phyloP scores from a whole-genome alignment of 768 basidiomycete genomes.

The Macrolepiota fuliginosa region DNA sequence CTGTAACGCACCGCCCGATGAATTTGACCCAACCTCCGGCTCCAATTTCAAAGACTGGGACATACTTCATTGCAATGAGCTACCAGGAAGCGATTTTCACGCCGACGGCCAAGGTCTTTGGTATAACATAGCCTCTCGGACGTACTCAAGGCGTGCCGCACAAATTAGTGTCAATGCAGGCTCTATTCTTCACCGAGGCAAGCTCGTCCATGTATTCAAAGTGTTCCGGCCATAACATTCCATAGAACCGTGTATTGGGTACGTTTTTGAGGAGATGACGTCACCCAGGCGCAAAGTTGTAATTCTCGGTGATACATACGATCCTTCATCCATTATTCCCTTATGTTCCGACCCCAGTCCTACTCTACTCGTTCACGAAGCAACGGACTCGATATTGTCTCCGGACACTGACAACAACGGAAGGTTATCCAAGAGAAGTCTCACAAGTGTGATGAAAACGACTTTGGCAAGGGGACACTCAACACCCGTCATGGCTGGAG shows the following conservation, averaged over 20 bases:
- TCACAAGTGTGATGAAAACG: conserved; percentile 41
- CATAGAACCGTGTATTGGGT: conserved; percentile 77
- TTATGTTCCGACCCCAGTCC: conserved; percentile 48
- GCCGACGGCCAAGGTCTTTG: conserved; percentile 62
- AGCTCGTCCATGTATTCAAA: conserved; percentile 17
- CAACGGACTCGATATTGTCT: conserved; percentile 74
- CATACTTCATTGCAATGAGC: conserved; percentile 62
- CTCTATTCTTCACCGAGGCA: conserved; percentile 75
- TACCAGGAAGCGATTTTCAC: conserved; percentile 56
- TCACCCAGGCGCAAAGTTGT: conserved; percentile 59
- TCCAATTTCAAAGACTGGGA: conserved; percentile 25
- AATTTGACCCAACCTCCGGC: conserved; percentile 9
- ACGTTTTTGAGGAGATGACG: conserved; percentile 61
- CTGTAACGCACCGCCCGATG: conserved; percentile 33
- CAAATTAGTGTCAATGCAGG: conserved; percentile 67
- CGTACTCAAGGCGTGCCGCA: conserved; percentile 32
- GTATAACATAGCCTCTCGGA: conserved; percentile 45
- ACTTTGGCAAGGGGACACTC: conserved; percentile 74
- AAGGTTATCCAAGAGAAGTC: conserved; percentile 38
- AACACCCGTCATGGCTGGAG: conserved; percentile 74
- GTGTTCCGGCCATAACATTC: neutral
- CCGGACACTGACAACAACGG: conserved; percentile 42
- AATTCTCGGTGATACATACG: conserved; percentile 76
- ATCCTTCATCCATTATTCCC: conserved; percentile 57
- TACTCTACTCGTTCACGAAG: conserved; percentile 82